Evolutionary conservation across 345 rosid species (phyloP).

Genomic region (Isatis tinctoria): DNA sequence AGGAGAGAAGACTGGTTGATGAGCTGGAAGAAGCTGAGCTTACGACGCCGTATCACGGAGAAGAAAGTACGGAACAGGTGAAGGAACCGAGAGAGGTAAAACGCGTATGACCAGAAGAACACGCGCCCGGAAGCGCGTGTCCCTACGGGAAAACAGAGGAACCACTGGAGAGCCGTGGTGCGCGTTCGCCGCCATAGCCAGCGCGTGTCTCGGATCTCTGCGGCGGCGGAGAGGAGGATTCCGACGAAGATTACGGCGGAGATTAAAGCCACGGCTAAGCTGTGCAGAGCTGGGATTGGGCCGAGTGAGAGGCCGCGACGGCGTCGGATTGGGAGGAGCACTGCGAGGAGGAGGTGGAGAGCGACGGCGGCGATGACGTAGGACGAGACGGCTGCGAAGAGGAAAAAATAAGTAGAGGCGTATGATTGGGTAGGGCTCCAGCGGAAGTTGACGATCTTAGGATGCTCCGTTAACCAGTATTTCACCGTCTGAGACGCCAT

Average conservation of each 20-base stretch:
- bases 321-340: constrained; percentile 31
- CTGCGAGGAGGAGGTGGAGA: constrained; percentile 48
- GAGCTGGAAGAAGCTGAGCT: constrained; percentile 53
- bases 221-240: constrained; percentile 62
- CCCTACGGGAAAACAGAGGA: constrained; percentile 94
- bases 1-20: constrained; percentile 65
- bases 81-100: constrained; percentile 80
- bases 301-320: constrained; percentile 64
- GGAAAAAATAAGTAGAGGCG: constrained; percentile 92
- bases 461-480: constrained; percentile 73
- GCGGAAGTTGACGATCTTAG: constrained; percentile 71
- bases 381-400: constrained; percentile 50
- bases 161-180: constrained; percentile 76
- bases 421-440: constrained; percentile 74
- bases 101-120: constrained; percentile 91
- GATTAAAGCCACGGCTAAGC: constrained; percentile 51
- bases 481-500: constrained; percentile 17
- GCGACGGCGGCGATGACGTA: constrained; percentile 47
- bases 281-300: constrained; percentile 80
- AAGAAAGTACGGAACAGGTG: constrained; percentile 75
- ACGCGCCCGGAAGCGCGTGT: constrained; percentile 98
- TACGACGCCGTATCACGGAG: constrained; percentile 48
- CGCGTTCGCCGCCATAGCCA: constrained; percentile 74
- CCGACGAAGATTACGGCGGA: constrained; percentile 74
- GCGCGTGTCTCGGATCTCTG: constrained; percentile 82